These are phyloP conservation scores for Mucor saturninus DNA, from an alignment of 371 early-diverging fungal genomes.

Conservation along the genomic window DNA sequence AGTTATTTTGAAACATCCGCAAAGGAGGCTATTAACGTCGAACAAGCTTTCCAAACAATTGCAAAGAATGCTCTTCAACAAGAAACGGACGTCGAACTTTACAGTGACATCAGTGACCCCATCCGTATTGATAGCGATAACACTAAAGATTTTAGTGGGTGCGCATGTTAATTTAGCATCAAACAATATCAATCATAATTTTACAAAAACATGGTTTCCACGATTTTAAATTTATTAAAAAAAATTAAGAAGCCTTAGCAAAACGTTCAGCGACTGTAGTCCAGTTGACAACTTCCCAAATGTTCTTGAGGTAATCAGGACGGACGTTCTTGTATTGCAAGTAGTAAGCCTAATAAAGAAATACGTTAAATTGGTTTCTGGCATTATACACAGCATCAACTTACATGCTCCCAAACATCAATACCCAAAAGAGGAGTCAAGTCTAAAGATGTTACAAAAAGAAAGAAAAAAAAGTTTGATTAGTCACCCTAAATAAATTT, in stretches of 20 bases:
- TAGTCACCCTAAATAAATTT: background rate
- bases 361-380: background rate
- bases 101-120: constrained; percentile 39
- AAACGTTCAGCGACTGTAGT: constrained; percentile 88
- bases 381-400: background rate
- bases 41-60: constrained; percentile 92
- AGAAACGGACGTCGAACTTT: constrained; percentile 78
- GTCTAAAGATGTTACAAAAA: constrained; percentile 28
- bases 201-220: background rate
- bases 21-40: constrained; percentile 96
- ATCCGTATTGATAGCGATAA: constrained; percentile 40
- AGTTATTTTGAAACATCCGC: constrained; percentile 83
- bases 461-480: constrained; percentile 4
- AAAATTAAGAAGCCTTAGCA: constrained; percentile 53
- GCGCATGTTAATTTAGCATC: constrained; percentile 36
- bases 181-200: too few relatives aligned
- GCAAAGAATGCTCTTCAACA: constrained; percentile 88
- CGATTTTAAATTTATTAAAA: background rate
- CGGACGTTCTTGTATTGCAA: constrained; percentile 97
- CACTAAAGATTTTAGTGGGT: constrained; percentile 30
- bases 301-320: constrained; percentile 92
- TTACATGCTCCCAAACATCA: constrained; percentile 97
- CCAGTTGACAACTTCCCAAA: constrained; percentile 99
- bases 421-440: constrained; percentile 89
- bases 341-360: constrained; percentile 81